A percentile compares a stretch with the other conserved stretches of the same genome.
Conservation (phyloP, 1,139 yeast genomes). For the Lodderomyces theae region DNA sequence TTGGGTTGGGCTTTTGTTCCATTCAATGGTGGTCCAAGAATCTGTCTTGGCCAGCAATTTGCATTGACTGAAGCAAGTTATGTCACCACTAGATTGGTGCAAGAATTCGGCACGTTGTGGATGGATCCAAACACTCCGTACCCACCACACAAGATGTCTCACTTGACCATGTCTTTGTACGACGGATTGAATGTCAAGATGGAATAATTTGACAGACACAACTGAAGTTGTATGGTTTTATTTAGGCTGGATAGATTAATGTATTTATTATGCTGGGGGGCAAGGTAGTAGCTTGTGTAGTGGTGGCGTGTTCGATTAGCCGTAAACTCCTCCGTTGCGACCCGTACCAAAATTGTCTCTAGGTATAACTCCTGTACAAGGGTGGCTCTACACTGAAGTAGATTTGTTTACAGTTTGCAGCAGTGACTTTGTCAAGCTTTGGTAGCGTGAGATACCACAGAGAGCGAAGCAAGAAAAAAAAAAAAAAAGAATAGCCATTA, state of each 20-base stretch:
- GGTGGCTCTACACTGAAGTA: no score
- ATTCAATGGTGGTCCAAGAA: slow-evolving; percentile 61
- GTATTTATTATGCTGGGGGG: no score
- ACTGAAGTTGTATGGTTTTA: no score
- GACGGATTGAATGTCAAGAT: slow-evolving; percentile 23
- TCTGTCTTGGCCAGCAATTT: slow-evolving; percentile 57
- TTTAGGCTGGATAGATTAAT: no score
- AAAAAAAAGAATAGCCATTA: background rate
- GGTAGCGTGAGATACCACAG: background rate
- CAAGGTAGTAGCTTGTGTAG: no score
- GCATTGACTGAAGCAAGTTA: slow-evolving; percentile 26
- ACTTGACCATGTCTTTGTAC: slow-evolving; percentile 31
- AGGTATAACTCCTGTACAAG: no score
- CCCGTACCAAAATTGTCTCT: no score
- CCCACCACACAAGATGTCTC: slow-evolving; percentile 31
- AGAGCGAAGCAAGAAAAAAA: background rate
- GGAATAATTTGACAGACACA: slow-evolving; percentile 4
- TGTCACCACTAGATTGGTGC: slow-evolving; percentile 40
- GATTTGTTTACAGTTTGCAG: slow-evolving; percentile 1
- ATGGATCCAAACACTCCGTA: slow-evolving; percentile 19
- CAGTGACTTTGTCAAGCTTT: background rate
- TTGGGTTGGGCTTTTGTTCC: slow-evolving; percentile 54
- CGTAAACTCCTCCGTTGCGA: no score
- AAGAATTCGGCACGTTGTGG: slow-evolving; percentile 23
- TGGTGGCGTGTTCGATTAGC: no score